Evolutionary conservation across 768 basidiomycete species (phyloP).

Genomic region (Boletus speciosus): DNA sequence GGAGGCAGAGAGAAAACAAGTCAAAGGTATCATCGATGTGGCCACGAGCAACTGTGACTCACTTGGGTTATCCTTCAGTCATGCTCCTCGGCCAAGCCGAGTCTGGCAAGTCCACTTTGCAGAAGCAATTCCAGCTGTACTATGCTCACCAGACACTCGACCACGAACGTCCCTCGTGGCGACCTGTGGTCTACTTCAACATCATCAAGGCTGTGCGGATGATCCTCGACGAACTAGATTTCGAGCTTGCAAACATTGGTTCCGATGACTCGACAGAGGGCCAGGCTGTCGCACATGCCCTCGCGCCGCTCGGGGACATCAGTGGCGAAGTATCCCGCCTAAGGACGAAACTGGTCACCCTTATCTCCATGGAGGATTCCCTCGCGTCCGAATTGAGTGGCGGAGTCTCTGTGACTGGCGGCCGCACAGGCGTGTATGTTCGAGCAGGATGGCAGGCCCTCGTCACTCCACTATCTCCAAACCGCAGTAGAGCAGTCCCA

Average conservation of each 20-base stretch:
- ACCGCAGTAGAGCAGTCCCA: constrained; percentile 40
- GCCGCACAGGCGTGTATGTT: constrained; percentile 60
- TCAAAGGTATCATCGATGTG: constrained; percentile 45
- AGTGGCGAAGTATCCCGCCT: constrained; percentile 48
- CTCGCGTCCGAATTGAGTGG: constrained; percentile 67
- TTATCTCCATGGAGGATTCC: constrained; percentile 64
- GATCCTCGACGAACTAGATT: constrained; percentile 69
- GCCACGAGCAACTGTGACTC: constrained; percentile 2
- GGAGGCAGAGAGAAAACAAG: constrained; percentile 44
- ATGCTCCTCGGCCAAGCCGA: constrained; percentile 80
- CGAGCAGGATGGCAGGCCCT: constrained; percentile 72
- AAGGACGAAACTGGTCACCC: constrained; percentile 54
- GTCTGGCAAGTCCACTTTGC: constrained; percentile 79
- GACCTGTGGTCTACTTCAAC: constrained; percentile 80
- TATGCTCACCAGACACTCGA: constrained; percentile 72
- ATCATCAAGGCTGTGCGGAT: constrained; percentile 75
- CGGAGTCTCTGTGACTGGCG: constrained; percentile 59
- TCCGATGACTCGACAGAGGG: constrained; percentile 29
- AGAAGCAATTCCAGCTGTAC: constrained; percentile 81
- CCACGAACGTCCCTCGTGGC: constrained; percentile 70
- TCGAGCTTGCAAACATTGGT: constrained; percentile 41
- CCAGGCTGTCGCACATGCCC: constrained; percentile 30
- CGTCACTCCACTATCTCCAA: constrained; percentile 39
- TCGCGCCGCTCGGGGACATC: constrained; percentile 33
- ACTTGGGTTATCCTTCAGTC: constrained; percentile 36